Evolutionary conservation across 495 filamentous ascomycete species (phyloP), one percentile per base, ranked within the genome.

Genomic region (Aspergillus bridgeri): DNA sequence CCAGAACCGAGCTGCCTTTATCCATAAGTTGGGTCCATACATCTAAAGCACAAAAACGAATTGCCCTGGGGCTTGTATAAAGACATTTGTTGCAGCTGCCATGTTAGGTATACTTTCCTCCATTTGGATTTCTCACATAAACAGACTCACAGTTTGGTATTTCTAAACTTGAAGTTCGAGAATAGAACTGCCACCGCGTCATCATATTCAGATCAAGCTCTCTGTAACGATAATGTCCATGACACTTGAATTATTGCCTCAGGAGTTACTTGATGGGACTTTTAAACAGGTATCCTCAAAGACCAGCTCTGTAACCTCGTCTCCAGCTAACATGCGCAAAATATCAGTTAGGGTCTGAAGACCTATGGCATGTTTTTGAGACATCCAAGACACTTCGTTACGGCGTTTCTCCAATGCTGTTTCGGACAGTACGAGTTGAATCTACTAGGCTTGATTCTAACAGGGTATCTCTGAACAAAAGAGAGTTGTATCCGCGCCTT

Each of bases 241-340:
- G 49, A 3, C 49, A 51, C 25, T 51, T 51, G 23, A 51, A 51
- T 51, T 33, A 24, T 51, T 51, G 49, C 49, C 49, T 25, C 49
- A 19, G 27, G 22, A 51, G 49, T 24, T 51, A 51, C 49, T 51
- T 24, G 23, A n/a, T 51, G 49, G 33, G 19, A 27, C 33, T 51
- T 51, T 51, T 23, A 27, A 51, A 33, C 49, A 51, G 49, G 49
- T 51, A 51, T 51, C 27, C 20, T 8, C 23, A 51, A 27, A 51
- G 17, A 51, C 29, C 22, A 51, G 49, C 48, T 27, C 49, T 51
- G 22, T 51, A 25, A 33, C 49, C 49, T 33, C 29, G 49, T 20
- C 49, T 51, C 22, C 49, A 17, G 49, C 49, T 51, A 51, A 27
- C 23, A 51, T 51, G 25, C 17, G 29, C 27, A 25, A 33, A 46